These are phyloP conservation scores for Warburgia ugandensis DNA, from an alignment of 164 flowering plant genomes.

Conservation along the genomic window DNA sequence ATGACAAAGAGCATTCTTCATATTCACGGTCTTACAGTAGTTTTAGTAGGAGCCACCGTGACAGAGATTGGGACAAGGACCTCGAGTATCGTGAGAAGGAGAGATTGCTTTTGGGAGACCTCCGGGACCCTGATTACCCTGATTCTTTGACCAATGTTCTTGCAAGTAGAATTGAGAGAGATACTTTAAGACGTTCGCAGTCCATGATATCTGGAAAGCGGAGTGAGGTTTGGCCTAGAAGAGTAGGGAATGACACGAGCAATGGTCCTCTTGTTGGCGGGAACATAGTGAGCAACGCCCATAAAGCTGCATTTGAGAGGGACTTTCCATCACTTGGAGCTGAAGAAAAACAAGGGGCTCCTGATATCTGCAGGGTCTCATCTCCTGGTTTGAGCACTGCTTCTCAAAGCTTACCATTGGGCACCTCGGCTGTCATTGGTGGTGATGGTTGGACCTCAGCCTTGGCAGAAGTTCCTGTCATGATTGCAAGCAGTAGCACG, in stretches of 20 bases:
- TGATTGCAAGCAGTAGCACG: conserved; percentile 34
- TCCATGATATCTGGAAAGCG: conserved; percentile 53
- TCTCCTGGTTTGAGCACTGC: conserved; percentile 55
- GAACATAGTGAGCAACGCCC: conserved; percentile 21
- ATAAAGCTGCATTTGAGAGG: conserved; percentile 50
- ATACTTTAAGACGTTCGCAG: conserved; percentile 45
- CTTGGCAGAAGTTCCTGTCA: conserved; percentile 63
- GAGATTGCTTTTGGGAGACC: conserved; percentile 29
- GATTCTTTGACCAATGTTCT: conserved; percentile 33
- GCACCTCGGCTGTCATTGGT: conserved; percentile 42
- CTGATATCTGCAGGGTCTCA: conserved; percentile 55
- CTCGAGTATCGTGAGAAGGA: conserved; percentile 36
- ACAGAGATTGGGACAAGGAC: conserved; percentile 52
- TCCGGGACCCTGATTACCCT: conserved; percentile 28
- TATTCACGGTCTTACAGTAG: conserved; percentile 49
- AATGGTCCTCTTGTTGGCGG: conserved; percentile 24
- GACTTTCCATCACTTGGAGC: conserved; percentile 64
- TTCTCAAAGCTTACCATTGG: conserved; percentile 54
- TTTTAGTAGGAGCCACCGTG: conserved; percentile 63
- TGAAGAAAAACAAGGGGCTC: conserved; percentile 49
- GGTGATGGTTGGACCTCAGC: conserved; percentile 88
- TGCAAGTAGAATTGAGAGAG: conserved; percentile 37
- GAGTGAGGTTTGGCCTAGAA: conserved; percentile 34
- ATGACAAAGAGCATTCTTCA: conserved; percentile 20
- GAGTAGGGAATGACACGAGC: conserved; percentile 22